These are phyloP conservation scores for Erysimum cheiranthoides DNA, from an alignment of 345 rosid genomes.

Conservation along the genomic window DNA sequence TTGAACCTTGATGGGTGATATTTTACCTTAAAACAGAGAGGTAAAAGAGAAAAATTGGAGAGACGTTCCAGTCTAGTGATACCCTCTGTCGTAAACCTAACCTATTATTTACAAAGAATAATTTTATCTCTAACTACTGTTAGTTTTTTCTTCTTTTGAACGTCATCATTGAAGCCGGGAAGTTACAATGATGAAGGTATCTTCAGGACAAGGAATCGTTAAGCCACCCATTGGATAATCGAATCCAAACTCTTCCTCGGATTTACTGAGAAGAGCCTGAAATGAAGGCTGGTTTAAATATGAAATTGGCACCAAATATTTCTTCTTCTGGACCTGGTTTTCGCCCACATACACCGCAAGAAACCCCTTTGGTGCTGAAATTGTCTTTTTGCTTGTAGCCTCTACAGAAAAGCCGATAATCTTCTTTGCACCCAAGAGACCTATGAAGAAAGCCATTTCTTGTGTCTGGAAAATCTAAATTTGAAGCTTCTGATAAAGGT, in stretches of 20 bases:
- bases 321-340: constrained; percentile 41
- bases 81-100: not conserved
- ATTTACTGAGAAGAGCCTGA: constrained; percentile 48
- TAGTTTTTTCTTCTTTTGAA: constrained; percentile 11
- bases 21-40: too few species aligned
- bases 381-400: constrained; percentile 7
- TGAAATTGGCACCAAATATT: constrained; percentile 54
- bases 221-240: constrained; percentile 61
- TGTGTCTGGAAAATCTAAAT: not conserved
- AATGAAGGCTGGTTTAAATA: constrained; percentile 49
- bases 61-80: too few species aligned
- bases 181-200: constrained; percentile 48
- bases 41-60: too few species aligned
- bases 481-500: constrained; percentile 13
- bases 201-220: constrained; percentile 59
- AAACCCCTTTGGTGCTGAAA: constrained; percentile 44
- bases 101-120: constrained; percentile 1
- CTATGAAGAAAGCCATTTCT: constrained; percentile 33
- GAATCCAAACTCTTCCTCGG: constrained; percentile 60
- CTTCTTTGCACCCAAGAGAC: constrained; percentile 28
- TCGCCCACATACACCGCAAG: constrained; percentile 60
- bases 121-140: constrained; percentile 12
- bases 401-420: constrained; percentile 32
- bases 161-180: constrained; percentile 40
- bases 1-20: not conserved